phyloP scores from a whole-genome alignment of 192 early-diverging fungal genomes.

The Coemansia sp. region DNA sequence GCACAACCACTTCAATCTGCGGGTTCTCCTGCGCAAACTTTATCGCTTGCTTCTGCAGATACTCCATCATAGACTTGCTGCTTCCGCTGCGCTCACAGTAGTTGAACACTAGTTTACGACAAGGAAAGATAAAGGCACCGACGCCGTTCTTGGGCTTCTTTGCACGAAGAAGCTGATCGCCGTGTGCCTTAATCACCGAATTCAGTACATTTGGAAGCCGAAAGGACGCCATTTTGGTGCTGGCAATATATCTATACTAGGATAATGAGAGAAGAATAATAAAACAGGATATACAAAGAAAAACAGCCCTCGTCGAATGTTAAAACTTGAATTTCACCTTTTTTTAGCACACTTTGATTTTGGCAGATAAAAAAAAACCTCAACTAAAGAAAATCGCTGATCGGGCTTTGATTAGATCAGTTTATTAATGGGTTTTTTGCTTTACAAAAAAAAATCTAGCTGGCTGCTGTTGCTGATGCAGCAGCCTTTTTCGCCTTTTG shows the following conservation, averaged over 20 bases:
- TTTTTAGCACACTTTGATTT: background rate
- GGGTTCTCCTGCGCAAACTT: conserved; percentile 68
- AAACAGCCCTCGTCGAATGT: background rate
- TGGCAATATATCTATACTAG: background rate
- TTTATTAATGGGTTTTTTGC: background rate
- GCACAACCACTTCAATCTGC: conserved; percentile 76
- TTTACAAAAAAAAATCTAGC: background rate
- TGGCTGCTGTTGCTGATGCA: background rate
- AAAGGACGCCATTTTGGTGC: conserved; percentile 32
- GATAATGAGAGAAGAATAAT: background rate
- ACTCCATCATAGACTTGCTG: conserved; percentile 75
- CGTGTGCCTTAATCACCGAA: conserved; percentile 32
- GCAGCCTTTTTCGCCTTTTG: conserved; percentile 40
- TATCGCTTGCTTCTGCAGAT: conserved; percentile 63
- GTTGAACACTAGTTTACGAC: conserved; percentile 76
- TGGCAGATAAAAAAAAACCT: conserved; percentile 5
- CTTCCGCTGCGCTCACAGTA: conserved; percentile 83
- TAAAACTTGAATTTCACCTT: conserved; percentile 1
- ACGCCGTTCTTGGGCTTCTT: conserved; percentile 64
- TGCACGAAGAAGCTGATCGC: conserved; percentile 29
- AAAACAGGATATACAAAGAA: background rate
- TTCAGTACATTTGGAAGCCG: conserved; percentile 45
- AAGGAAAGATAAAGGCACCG: conserved; percentile 72
- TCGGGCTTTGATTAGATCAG: conserved; percentile 3
- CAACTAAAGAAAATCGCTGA: background rate